These are phyloP conservation scores for Oleoguttula mirabilis DNA, from an alignment of 495 filamentous ascomycete genomes.

Conservation along the genomic window DNA sequence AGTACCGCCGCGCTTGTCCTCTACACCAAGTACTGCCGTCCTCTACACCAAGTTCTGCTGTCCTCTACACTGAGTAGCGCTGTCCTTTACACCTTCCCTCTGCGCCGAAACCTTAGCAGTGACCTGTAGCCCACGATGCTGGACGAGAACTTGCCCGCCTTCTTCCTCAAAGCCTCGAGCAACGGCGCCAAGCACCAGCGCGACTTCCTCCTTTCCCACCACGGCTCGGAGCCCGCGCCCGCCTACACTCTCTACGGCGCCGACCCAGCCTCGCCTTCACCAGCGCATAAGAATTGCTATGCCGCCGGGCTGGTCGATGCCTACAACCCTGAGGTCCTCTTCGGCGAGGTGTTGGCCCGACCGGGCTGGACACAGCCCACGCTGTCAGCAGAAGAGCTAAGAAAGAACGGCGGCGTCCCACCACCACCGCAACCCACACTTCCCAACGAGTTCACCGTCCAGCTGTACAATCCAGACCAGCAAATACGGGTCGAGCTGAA, in stretches of 20 bases:
- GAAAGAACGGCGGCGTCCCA: constrained; percentile 55
- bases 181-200: constrained; percentile 42
- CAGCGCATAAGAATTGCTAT: constrained; percentile 68
- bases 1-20: too few relatives aligned
- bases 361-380: constrained; percentile 76
- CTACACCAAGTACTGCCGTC: too few relatives aligned
- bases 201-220: constrained; percentile 60
- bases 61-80: too few relatives aligned
- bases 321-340: constrained; percentile 67
- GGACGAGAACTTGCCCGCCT: constrained; percentile 84
- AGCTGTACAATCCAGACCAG: constrained; percentile 93
- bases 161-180: constrained; percentile 44
- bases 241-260: constrained; percentile 67
- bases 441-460: constrained; percentile 65
- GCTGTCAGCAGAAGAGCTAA: constrained; percentile 66
- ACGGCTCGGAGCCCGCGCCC: constrained; percentile 65
- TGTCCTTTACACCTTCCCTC: too few relatives aligned
- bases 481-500: constrained; percentile 57
- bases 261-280: constrained; percentile 52
- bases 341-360: constrained; percentile 70
- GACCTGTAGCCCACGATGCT: constrained; percentile 71
- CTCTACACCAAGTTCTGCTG: too few relatives aligned
- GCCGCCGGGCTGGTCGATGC: constrained; percentile 75
- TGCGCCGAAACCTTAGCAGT: too few relatives aligned
- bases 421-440: constrained; percentile 64